phyloP scores from a whole-genome alignment of 192 early-diverging fungal species.

The Coemansia sp. region DNA sequence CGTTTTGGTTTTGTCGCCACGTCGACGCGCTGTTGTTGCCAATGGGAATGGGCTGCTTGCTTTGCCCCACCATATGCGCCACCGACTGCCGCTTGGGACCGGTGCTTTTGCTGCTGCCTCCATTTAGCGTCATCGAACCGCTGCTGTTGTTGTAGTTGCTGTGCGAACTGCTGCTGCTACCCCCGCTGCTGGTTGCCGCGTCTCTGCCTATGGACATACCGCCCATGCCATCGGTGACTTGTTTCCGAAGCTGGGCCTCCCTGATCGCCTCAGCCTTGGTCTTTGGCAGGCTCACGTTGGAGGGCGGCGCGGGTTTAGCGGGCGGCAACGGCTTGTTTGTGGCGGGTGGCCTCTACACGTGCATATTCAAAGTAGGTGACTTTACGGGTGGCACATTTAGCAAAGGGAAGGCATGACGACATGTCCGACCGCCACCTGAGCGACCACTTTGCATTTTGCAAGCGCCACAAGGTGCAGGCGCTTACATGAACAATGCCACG shows the following conservation, averaged over 20 bases:
- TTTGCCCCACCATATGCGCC: constrained; percentile 34
- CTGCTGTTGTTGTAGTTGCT: constrained; percentile 19
- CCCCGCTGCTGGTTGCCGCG: background rate
- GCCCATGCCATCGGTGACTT: constrained; percentile 54
- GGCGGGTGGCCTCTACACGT: constrained; percentile 10
- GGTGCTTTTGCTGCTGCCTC: constrained; percentile 4
- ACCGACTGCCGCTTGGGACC: constrained; percentile 28
- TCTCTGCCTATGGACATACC: constrained; percentile 46
- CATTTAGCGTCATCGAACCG: constrained; percentile 9
- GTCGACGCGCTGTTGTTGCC: constrained; percentile 15
- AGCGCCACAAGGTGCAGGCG: constrained; percentile 9
- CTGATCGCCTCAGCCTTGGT: constrained; percentile 53
- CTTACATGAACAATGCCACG: background rate
- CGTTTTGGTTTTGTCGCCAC: constrained; percentile 34
- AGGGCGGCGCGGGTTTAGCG: constrained; percentile 42
- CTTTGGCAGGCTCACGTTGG: constrained; percentile 50
- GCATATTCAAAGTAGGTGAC: background rate
- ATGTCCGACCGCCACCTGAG: constrained; percentile 5
- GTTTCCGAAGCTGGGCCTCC: constrained; percentile 57
- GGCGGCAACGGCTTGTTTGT: constrained; percentile 55
- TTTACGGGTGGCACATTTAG: constrained; percentile 8
- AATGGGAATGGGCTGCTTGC: constrained; percentile 39
- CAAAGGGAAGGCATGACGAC: background rate
- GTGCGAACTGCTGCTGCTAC: constrained; percentile 30
- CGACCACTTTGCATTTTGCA: constrained; percentile 3